Conservation (phyloP, 495 filamentous ascomycete species). For the Penicillium chermesinum region DNA sequence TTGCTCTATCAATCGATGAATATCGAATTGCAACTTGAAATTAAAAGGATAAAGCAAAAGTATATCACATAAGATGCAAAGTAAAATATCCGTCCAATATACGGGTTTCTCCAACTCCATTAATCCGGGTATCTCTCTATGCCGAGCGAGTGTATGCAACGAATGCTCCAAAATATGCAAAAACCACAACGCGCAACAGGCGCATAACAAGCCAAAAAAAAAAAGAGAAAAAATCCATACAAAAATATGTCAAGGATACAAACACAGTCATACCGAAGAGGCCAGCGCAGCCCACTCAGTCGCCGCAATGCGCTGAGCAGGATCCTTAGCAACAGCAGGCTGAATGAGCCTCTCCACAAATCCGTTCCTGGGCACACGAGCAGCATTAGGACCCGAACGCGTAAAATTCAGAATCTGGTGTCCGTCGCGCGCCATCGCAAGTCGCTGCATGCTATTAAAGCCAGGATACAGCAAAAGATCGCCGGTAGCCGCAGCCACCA, state of each 20-base stretch:
- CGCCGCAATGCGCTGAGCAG: constrained; percentile 29
- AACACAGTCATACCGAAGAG: constrained; percentile 5
- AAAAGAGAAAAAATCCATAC: constrained; percentile 1
- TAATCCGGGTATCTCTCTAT: constrained; percentile 14
- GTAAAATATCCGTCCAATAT: neutral
- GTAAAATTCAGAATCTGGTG: constrained; percentile 44
- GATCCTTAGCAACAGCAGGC: constrained; percentile 41
- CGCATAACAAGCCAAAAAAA: neutral
- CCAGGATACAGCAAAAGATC: constrained; percentile 47
- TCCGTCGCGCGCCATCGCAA: constrained; percentile 46
- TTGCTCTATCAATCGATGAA: too few relatives aligned
- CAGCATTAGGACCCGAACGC: constrained; percentile 33
- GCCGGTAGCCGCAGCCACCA: constrained; percentile 52
- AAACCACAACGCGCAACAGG: constrained; percentile 1
- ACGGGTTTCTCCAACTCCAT: constrained; percentile 3
- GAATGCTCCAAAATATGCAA: constrained; percentile 14
- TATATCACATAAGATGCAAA: neutral
- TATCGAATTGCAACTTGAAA: neutral
- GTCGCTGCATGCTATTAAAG: constrained; percentile 36
- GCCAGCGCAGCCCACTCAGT: constrained; percentile 30
- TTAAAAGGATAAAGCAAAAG: neutral
- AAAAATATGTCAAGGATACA: constrained; percentile 2
- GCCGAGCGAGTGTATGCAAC: constrained; percentile 6
- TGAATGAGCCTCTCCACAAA: constrained; percentile 40
- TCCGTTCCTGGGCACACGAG: constrained; percentile 38